These are phyloP conservation scores for Capronia americana DNA, from an alignment of 2,329 filamentous ascomycete species.

Conservation along the genomic window DNA sequence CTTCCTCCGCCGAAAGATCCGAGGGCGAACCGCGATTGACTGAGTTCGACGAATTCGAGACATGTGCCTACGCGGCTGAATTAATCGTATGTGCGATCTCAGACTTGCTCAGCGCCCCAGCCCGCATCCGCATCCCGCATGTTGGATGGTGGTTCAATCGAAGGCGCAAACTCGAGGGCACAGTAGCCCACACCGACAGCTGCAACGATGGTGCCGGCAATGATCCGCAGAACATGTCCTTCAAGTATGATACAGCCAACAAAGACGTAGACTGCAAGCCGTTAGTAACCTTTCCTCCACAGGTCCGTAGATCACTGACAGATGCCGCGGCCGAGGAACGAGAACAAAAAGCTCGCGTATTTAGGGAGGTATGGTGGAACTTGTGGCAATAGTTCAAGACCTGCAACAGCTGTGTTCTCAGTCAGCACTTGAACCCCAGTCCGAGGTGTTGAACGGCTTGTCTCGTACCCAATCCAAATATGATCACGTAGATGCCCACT, in stretches of 20 bases:
- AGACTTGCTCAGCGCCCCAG: slow-evolving; percentile 80
- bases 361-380: slow-evolving; percentile 90
- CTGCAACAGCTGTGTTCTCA: slow-evolving; percentile 63
- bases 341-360: slow-evolving; percentile 98
- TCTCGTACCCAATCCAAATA: slow-evolving; percentile 81
- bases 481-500: slow-evolving; percentile 82
- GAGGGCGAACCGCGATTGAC: background rate
- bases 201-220: slow-evolving; percentile 79
- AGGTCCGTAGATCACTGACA: slow-evolving; percentile 68
- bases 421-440: slow-evolving; percentile 37
- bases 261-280: slow-evolving; percentile 85
- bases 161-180: slow-evolving; percentile 76
- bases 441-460: background rate
- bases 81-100: background rate
- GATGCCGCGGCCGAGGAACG: slow-evolving; percentile 90
- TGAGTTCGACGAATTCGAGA: background rate
- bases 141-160: slow-evolving; percentile 79
- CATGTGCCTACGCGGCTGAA: background rate
- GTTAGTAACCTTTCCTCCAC: slow-evolving; percentile 21
- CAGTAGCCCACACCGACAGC: slow-evolving; percentile 79
- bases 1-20: background rate
- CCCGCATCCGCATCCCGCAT: slow-evolving; percentile 79
- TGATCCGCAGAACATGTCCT: slow-evolving; percentile 68
- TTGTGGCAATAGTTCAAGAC: slow-evolving; percentile 80
- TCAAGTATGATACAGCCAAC: slow-evolving; percentile 84